phyloP scores from a whole-genome alignment of 2,329 filamentous ascomycete species.

The Scortechinia acanthostroma region DNA sequence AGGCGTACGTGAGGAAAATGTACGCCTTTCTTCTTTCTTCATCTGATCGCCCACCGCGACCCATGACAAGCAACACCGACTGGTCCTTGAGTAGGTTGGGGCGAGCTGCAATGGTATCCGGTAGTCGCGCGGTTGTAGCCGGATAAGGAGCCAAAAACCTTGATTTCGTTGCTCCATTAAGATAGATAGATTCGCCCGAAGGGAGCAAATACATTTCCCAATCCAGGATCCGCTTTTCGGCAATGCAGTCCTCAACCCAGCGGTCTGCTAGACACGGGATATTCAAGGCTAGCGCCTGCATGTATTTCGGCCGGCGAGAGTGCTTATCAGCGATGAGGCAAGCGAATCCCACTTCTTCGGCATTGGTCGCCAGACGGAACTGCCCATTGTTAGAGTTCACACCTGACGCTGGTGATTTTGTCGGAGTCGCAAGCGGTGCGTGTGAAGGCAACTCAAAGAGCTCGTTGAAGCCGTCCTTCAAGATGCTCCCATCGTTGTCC shows the following conservation, averaged over 20 bases:
- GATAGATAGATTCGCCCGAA: background rate
- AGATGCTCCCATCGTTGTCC: background rate
- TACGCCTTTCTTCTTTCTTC: background rate
- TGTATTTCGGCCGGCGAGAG: constrained; percentile 1
- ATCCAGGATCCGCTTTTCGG: background rate
- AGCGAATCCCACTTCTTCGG: background rate
- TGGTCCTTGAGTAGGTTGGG: background rate
- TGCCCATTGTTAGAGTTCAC: background rate
- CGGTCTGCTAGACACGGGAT: background rate
- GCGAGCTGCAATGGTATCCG: background rate
- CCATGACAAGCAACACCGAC: background rate
- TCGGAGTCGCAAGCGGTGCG: background rate
- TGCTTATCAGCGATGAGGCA: background rate
- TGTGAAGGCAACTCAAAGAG: background rate
- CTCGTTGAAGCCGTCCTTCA: background rate
- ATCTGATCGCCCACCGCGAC: background rate
- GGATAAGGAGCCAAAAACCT: background rate
- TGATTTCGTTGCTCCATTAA: background rate
- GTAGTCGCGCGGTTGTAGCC: background rate
- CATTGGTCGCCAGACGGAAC: background rate
- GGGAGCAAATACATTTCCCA: constrained; percentile 1
- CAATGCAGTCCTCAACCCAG: constrained; percentile 2
- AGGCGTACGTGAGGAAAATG: background rate
- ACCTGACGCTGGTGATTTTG: background rate
- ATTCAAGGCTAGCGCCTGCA: background rate